Evolutionary conservation across 2,329 filamentous ascomycete species (phyloP).

Genomic region (Sarocladium kiliense): DNA sequence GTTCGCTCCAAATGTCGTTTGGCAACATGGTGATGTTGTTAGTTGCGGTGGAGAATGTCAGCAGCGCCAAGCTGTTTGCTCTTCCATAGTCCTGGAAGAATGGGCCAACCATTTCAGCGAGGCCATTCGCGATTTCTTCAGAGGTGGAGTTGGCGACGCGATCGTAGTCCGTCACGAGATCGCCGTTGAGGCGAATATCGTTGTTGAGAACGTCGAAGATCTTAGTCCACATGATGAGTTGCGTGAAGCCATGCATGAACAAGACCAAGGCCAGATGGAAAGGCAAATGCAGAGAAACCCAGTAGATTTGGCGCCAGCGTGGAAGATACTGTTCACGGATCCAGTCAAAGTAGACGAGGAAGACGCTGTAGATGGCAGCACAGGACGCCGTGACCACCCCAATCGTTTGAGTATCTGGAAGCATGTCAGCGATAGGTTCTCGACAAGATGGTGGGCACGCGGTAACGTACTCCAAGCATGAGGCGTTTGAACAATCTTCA

Average conservation of each 20-base stretch:
- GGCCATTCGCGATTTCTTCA: conserved; percentile 13
- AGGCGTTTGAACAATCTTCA: conserved; percentile 38
- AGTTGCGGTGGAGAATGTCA: background rate
- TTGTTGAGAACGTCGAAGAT: conserved; percentile 25
- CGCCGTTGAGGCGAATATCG: conserved; percentile 12
- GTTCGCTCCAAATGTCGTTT: background rate
- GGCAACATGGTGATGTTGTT: background rate
- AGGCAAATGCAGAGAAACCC: conserved; percentile 54
- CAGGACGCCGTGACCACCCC: conserved; percentile 32
- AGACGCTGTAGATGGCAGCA: conserved; percentile 37
- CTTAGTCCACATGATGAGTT: conserved; percentile 45
- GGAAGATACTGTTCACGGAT: conserved; percentile 58
- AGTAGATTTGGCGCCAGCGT: conserved; percentile 53
- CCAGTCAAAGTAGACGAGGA: conserved; percentile 53
- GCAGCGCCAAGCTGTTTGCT: background rate
- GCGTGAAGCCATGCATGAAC: conserved; percentile 57
- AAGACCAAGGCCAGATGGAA: conserved; percentile 59
- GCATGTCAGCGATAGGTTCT: background rate
- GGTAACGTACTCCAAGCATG: conserved; percentile 34
- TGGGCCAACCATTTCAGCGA: conserved; percentile 19
- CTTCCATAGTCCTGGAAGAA: conserved; percentile 22
- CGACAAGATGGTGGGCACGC: no score
- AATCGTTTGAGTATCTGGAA: conserved; percentile 30
- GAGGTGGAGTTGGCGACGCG: conserved; percentile 17
- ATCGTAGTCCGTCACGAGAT: conserved; percentile 11